phyloP scores from a whole-genome alignment of 441 rosid genomes.

The Biscutella laevigata region DNA sequence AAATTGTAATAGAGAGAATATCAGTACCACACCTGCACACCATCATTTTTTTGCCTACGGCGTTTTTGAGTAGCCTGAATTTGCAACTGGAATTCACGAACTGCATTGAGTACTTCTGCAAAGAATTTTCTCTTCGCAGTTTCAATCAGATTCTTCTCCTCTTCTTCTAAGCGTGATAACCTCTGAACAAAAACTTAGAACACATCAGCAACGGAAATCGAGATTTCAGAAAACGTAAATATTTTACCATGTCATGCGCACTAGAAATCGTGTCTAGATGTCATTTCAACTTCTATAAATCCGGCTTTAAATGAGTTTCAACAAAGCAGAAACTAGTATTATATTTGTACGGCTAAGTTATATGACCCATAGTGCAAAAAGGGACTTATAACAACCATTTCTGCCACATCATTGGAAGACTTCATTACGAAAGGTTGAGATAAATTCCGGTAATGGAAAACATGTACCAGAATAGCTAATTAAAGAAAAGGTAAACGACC shows the following conservation, averaged over 20 bases:
- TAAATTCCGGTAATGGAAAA: background rate
- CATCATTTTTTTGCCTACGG: conserved; percentile 92
- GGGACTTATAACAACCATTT: background rate
- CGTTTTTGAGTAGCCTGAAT: conserved; percentile 78
- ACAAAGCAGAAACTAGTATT: background rate
- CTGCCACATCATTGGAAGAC: background rate
- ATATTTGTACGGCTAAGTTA: background rate
- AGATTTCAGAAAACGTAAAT: background rate
- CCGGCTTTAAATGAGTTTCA: background rate
- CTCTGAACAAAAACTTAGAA: conserved; percentile 48
- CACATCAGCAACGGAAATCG: conserved; percentile 23
- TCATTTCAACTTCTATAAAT: background rate
- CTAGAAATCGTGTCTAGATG: background rate
- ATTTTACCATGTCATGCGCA: background rate
- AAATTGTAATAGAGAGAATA: too few species aligned
- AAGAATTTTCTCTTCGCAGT: conserved; percentile 83
- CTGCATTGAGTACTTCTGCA: conserved; percentile 78
- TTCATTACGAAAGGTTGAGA: background rate
- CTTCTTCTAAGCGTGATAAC: conserved; percentile 77
- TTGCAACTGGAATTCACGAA: conserved; percentile 85
- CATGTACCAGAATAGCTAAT: background rate
- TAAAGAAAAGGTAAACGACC: conserved; percentile 35
- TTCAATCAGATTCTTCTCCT: conserved; percentile 70
- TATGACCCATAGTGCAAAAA: background rate
- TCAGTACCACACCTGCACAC: conserved; percentile 70